These are phyloP conservation scores for Nigrograna mackinnonii DNA, from an alignment of 2,329 filamentous ascomycete species.

Conservation along the genomic window DNA sequence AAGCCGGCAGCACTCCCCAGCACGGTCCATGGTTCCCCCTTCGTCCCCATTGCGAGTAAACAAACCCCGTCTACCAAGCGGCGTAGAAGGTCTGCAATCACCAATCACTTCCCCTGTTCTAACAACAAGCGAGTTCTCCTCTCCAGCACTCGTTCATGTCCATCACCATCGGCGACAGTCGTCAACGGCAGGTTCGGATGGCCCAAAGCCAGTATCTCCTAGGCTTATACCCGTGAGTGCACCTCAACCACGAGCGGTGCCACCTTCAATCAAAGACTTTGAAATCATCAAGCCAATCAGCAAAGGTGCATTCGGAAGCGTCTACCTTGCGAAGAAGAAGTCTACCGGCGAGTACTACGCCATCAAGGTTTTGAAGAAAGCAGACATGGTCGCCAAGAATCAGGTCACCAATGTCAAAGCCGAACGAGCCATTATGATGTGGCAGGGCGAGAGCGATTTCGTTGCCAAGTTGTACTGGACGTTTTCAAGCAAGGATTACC, in stretches of 20 bases:
- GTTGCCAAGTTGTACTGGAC: constrained; percentile 99
- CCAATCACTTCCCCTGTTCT: constrained; percentile 90
- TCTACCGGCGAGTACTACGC: constrained; percentile 98
- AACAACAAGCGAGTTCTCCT: constrained; percentile 78
- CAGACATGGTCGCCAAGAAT: constrained; percentile 99
- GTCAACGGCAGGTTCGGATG: constrained; percentile 79
- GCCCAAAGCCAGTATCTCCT: constrained; percentile 74
- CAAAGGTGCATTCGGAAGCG: constrained; percentile 96
- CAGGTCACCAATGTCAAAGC: constrained; percentile 99
- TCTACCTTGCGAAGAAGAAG: constrained; percentile 98
- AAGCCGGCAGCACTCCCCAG: constrained; percentile 86
- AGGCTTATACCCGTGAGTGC: constrained; percentile 76
- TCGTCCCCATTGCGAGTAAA: constrained; percentile 85
- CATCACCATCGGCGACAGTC: constrained; percentile 82
- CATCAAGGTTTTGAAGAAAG: constrained; percentile 98
- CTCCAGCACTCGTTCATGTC: constrained; percentile 63
- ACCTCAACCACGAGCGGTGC: constrained; percentile 83
- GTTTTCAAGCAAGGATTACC: constrained; percentile 98
- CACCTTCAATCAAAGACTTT: constrained; percentile 98
- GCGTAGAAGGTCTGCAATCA: constrained; percentile 70
- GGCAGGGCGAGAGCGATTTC: constrained; percentile 98
- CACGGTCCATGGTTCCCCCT: constrained; percentile 71
- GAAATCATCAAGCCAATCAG: constrained; percentile 99
- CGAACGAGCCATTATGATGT: constrained; percentile 99
- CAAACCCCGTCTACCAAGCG: constrained; percentile 73